These are phyloP conservation scores for Adansonia rubrostipa DNA, from an alignment of 441 rosid species.

Conservation along the genomic window DNA sequence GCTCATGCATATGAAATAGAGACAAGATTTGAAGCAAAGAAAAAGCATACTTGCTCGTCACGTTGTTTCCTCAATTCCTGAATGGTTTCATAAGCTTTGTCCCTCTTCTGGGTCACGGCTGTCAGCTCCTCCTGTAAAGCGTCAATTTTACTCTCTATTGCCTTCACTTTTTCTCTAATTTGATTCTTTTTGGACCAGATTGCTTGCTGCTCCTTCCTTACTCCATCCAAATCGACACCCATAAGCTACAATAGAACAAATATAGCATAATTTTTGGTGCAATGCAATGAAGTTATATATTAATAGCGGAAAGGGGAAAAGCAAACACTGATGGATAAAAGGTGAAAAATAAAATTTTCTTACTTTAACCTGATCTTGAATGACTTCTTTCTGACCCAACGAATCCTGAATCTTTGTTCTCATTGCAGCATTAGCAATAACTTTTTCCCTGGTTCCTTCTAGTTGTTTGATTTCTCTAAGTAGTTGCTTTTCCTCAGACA, in stretches of 20 bases:
- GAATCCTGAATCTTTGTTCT: constrained; percentile 87
- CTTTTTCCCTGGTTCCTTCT: constrained; percentile 90
- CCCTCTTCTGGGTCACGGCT: constrained; percentile 51
- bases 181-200: constrained; percentile 46
- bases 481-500: constrained; percentile 90
- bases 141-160: constrained; percentile 47
- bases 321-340: neutral
- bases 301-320: constrained; percentile 1
- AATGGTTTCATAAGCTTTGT: constrained; percentile 50
- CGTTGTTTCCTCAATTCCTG: constrained; percentile 54
- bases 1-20: neutral
- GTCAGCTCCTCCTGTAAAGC: constrained; percentile 50
- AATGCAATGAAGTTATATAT: neutral
- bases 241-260: constrained; percentile 54
- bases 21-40: neutral
- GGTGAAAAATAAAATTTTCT: constrained; percentile 22
- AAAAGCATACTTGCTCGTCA: constrained; percentile 54
- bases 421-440: constrained; percentile 78
- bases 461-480: constrained; percentile 91
- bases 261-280: neutral
- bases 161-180: constrained; percentile 49
- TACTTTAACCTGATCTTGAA: constrained; percentile 88
- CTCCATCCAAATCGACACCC: constrained; percentile 72
- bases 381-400: constrained; percentile 78
- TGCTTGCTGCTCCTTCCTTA: constrained; percentile 66